phyloP scores from a whole-genome alignment of 1,284 basidiomycete genomes.

The Melampsora allii-populina region DNA sequence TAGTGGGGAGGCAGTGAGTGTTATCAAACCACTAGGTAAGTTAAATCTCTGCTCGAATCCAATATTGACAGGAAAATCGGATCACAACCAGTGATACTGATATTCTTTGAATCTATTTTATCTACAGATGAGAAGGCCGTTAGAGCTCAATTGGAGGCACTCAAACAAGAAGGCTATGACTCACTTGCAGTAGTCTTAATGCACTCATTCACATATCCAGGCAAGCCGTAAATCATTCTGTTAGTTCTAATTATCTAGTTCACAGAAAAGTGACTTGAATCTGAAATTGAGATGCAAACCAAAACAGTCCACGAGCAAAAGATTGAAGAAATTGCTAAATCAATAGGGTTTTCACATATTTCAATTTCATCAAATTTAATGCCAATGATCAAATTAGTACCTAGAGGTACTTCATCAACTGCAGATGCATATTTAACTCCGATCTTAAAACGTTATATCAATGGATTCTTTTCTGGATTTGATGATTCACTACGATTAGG shows the following conservation, averaged over 20 bases:
- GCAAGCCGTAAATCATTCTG: slow-evolving; percentile 15
- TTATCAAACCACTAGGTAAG: slow-evolving; percentile 70
- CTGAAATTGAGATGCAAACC: background rate
- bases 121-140: slow-evolving; percentile 48
- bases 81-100: background rate
- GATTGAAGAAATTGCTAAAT: slow-evolving; percentile 69
- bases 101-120: slow-evolving; percentile 46
- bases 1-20: slow-evolving; percentile 85
- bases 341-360: slow-evolving; percentile 78
- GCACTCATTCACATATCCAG: slow-evolving; percentile 87
- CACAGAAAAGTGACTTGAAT: background rate
- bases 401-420: slow-evolving; percentile 83
- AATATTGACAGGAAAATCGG: too few species aligned
- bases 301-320: slow-evolving; percentile 61
- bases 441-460: slow-evolving; percentile 77
- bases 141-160: slow-evolving; percentile 61
- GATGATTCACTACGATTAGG: slow-evolving; percentile 63
- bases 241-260: background rate
- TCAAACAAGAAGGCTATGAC: slow-evolving; percentile 73
- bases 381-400: slow-evolving; percentile 94
- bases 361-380: slow-evolving; percentile 82
- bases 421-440: slow-evolving; percentile 97
- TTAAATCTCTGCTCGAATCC: background rate
- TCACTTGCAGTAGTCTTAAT: slow-evolving; percentile 80
- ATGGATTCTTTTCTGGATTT: slow-evolving; percentile 87